A percentile compares a stretch with the other conserved stretches of the same genome.
These are phyloP conservation scores for Combretum micranthum DNA, from an alignment of 345 rosid species.

Conservation along the genomic window DNA sequence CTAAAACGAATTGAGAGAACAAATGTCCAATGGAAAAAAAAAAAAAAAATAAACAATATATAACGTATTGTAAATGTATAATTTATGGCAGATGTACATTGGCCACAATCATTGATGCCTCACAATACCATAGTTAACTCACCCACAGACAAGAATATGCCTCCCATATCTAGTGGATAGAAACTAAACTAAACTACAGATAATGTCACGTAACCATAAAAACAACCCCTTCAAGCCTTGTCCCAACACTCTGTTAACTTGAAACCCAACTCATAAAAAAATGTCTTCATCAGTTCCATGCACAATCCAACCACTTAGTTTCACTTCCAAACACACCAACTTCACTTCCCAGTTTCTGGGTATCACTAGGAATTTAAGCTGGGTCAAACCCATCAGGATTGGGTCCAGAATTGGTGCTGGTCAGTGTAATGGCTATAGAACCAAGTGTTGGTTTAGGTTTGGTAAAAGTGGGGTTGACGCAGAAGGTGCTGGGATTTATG, in stretches of 20 bases:
- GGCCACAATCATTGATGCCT: too few relatives aligned
- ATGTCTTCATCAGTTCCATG: constrained; percentile 21
- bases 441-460: constrained; percentile 78
- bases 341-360: constrained; percentile 54
- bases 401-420: constrained; percentile 42
- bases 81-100: too few relatives aligned
- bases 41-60: too few relatives aligned
- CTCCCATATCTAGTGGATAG: too few relatives aligned
- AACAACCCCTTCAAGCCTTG: neutral
- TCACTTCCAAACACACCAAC: constrained; percentile 27
- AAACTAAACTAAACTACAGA: too few relatives aligned
- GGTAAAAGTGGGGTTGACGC: constrained; percentile 93
- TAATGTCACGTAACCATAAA: neutral
- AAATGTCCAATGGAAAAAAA: too few relatives aligned
- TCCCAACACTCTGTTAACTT: neutral
- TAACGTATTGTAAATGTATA: too few relatives aligned
- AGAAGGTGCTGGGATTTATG: constrained; percentile 91
- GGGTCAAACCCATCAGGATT: constrained; percentile 29
- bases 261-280: neutral
- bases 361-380: constrained; percentile 15
- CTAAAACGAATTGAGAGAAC: too few relatives aligned
- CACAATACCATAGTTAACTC: too few relatives aligned
- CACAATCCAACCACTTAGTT: constrained; percentile 13
- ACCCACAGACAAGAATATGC: too few relatives aligned
- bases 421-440: constrained; percentile 39